Percentiles rank a stretch among this genome's conserved stretches.
Conservation (phyloP, 2,329 filamentous ascomycete species). For the Pyrenochaeta sp. region DNA sequence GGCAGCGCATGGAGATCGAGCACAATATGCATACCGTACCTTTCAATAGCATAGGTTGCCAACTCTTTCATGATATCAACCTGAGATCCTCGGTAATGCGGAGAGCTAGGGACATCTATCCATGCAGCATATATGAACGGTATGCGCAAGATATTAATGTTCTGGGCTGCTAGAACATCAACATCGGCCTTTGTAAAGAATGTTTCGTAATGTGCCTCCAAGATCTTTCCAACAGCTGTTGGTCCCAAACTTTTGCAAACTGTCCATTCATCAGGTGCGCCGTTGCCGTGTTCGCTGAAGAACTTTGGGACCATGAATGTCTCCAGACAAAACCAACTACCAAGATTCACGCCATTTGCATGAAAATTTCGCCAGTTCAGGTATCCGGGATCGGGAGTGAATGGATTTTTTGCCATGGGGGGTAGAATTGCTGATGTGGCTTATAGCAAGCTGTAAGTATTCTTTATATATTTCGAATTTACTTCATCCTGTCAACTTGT, state of each 20-base stretch:
- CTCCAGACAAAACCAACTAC: slow-evolving; percentile 48
- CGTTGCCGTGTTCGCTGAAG: slow-evolving; percentile 20
- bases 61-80: slow-evolving; percentile 37
- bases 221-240: slow-evolving; percentile 34
- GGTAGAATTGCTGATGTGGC: too few relatives aligned
- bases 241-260: slow-evolving; percentile 42
- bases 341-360: slow-evolving; percentile 38
- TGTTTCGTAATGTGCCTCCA: slow-evolving; percentile 41
- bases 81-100: slow-evolving; percentile 47
- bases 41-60: slow-evolving; percentile 47
- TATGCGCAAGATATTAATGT: slow-evolving; percentile 48
- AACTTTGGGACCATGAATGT: slow-evolving; percentile 30
- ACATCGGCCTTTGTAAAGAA: slow-evolving; percentile 42
- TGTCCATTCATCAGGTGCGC: slow-evolving; percentile 48
- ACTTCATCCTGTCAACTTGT: too few relatives aligned
- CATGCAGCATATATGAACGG: slow-evolving; percentile 50
- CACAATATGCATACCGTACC: slow-evolving; percentile 48
- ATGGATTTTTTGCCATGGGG: too few relatives aligned
- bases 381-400: too few relatives aligned
- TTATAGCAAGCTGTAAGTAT: too few relatives aligned
- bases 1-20: slow-evolving; percentile 46
- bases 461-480: too few relatives aligned
- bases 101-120: slow-evolving; percentile 44
- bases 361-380: slow-evolving; percentile 27
- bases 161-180: too few relatives aligned